These are phyloP conservation scores for Lojkania enalia DNA, from an alignment of 2,329 filamentous ascomycete species.

Conservation along the genomic window DNA sequence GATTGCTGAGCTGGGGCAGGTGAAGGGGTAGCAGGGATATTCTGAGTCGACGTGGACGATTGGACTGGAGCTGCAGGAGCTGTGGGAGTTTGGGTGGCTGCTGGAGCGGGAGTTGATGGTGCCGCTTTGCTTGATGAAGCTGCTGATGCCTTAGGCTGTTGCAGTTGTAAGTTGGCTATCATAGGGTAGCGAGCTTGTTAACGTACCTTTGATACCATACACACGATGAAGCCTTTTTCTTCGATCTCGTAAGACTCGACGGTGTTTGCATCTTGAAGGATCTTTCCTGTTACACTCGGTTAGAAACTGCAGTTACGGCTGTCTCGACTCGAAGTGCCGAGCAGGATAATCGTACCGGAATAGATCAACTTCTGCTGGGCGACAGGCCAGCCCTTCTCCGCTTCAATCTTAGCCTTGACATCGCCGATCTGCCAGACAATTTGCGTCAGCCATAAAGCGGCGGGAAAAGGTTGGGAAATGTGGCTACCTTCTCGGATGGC, in stretches of 20 bases:
- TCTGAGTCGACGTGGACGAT: constrained; percentile 54
- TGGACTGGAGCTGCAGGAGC: constrained; percentile 59
- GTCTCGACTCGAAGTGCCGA: constrained; percentile 14
- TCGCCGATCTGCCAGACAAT: constrained; percentile 68
- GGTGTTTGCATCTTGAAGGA: constrained; percentile 95
- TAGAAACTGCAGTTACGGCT: constrained; percentile 25
- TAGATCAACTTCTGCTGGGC: constrained; percentile 96
- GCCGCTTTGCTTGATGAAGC: constrained; percentile 54
- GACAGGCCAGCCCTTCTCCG: constrained; percentile 92
- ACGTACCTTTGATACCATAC: constrained; percentile 92
- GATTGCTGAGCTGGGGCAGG: constrained; percentile 52
- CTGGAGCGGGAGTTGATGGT: constrained; percentile 60
- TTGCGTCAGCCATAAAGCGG: constrained; percentile 20
- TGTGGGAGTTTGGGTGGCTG: constrained; percentile 53
- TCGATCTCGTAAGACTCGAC: constrained; percentile 98
- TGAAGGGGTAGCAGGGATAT: constrained; percentile 55
- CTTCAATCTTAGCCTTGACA: constrained; percentile 89
- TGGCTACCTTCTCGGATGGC: constrained; percentile 79
- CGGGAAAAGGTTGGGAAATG: constrained; percentile 21
- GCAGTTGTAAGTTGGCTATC: constrained; percentile 22
- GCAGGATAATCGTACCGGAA: constrained; percentile 68
- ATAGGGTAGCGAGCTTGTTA: constrained; percentile 2
- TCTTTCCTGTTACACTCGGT: constrained; percentile 71
- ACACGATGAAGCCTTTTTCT: constrained; percentile 99
- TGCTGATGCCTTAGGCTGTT: constrained; percentile 70